phyloP scores from a whole-genome alignment of 768 basidiomycete genomes.

The Lanmaoa rubissima region DNA sequence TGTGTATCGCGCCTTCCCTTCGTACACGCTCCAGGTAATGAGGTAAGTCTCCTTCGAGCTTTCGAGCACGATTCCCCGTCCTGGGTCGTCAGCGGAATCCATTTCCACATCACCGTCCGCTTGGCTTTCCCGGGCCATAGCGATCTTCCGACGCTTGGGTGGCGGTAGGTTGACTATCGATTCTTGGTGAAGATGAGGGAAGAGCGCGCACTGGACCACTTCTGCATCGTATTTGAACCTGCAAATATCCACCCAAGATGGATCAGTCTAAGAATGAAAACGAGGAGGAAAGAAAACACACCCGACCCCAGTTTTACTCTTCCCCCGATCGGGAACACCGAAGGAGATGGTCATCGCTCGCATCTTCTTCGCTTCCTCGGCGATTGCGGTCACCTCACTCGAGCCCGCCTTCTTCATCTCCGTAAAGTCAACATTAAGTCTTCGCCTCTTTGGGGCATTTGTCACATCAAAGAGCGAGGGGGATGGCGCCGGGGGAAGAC shows the following conservation, averaged over 20 bases:
- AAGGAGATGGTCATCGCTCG: conserved; percentile 49
- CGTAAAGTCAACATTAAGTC: conserved; percentile 26
- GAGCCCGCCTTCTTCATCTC: conserved; percentile 21
- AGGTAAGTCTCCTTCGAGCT: conserved; percentile 24
- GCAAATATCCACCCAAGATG: neutral
- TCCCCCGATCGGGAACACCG: conserved; percentile 33
- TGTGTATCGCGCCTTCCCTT: conserved; percentile 16
- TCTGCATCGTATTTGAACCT: conserved; percentile 56
- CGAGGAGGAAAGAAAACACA: conserved; percentile 27
- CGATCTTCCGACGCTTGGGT: conserved; percentile 30
- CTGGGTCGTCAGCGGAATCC: conserved; percentile 10
- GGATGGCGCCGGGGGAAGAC: conserved; percentile 24
- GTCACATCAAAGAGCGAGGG: conserved; percentile 35
- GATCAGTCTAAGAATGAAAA: neutral
- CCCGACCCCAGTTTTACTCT: conserved; percentile 43
- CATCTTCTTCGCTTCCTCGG: conserved; percentile 41
- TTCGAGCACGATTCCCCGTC: conserved; percentile 26
- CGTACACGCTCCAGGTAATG: conserved; percentile 10
- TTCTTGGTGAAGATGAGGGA: conserved; percentile 34
- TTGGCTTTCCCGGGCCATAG: conserved; percentile 6
- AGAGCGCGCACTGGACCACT: conserved; percentile 42
- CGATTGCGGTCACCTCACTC: conserved; percentile 23
- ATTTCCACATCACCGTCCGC: conserved; percentile 6
- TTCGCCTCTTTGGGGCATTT: conserved; percentile 32
- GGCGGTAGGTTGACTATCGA: conserved; percentile 16